phyloP scores from a whole-genome alignment of 106 monocot genomes.

The Dendrobium officinale region DNA sequence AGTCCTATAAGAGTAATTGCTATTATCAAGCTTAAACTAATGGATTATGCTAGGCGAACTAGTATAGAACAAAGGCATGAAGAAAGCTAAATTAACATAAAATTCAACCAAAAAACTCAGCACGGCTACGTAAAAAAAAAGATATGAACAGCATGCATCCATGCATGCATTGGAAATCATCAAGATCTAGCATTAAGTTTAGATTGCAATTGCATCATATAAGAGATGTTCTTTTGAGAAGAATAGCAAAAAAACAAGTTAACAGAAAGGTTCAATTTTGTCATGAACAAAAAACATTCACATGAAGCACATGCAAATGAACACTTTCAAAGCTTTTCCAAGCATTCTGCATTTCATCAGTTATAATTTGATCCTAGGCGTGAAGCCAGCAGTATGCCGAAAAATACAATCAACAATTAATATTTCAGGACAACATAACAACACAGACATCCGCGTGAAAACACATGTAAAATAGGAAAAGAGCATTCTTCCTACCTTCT shows the following conservation, averaged over 20 bases:
- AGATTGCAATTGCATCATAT: background rate
- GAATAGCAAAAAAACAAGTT: background rate
- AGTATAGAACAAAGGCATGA: background rate
- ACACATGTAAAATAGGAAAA: background rate
- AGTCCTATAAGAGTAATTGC: background rate
- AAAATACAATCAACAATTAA: background rate
- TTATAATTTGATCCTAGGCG: background rate
- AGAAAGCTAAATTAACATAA: background rate
- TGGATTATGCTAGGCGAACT: background rate
- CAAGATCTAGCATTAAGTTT: background rate
- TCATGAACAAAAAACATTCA: background rate
- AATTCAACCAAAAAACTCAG: background rate
- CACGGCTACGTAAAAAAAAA: background rate
- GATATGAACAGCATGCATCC: background rate
- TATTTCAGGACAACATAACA: background rate
- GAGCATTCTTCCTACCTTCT: constrained; percentile 68
- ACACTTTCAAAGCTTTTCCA: background rate
- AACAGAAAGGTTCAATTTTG: background rate
- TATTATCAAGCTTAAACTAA: background rate
- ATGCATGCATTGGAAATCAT: background rate
- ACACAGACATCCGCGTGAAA: background rate
- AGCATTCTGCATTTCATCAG: background rate
- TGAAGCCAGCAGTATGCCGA: background rate
- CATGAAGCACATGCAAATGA: background rate
- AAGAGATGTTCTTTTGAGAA: background rate